Evolutionary conservation across 345 rosid genomes (phyloP).

Genomic region (Linum lewisii): DNA sequence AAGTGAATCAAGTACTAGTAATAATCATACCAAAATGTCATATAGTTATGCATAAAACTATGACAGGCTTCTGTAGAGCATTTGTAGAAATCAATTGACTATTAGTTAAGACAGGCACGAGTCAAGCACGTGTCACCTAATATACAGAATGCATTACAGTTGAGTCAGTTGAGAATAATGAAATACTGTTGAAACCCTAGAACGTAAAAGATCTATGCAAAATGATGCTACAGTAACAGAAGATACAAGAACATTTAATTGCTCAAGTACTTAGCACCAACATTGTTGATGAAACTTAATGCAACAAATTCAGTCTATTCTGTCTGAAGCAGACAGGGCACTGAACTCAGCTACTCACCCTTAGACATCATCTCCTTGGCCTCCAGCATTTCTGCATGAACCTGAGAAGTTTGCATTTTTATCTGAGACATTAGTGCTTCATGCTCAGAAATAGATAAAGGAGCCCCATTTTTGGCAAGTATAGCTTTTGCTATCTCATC

Average conservation of each 20-base stretch:
- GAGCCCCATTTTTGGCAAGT: constrained; percentile 35
- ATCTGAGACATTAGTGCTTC: constrained; percentile 34
- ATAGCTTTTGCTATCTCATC: constrained; percentile 52
- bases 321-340: neutral
- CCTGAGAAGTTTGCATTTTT: constrained; percentile 43
- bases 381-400: constrained; percentile 34
- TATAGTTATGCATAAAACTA: neutral
- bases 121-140: constrained; percentile 1
- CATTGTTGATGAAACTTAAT: neutral
- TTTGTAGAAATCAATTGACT: neutral
- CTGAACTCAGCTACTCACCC: constrained; percentile 48
- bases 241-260: neutral
- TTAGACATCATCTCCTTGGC: constrained; percentile 26
- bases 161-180: no score
- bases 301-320: neutral
- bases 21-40: neutral
- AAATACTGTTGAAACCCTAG: no score
- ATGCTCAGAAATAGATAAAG: constrained; percentile 37
- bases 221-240: neutral
- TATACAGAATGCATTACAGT: no score
- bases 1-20: neutral
- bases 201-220: neutral
- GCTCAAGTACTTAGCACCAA: neutral
- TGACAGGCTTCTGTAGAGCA: neutral
- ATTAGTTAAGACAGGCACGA: neutral